Conservation (phyloP, 495 filamentous ascomycete genomes). For the Thermothielavioides terrestris region DNA sequence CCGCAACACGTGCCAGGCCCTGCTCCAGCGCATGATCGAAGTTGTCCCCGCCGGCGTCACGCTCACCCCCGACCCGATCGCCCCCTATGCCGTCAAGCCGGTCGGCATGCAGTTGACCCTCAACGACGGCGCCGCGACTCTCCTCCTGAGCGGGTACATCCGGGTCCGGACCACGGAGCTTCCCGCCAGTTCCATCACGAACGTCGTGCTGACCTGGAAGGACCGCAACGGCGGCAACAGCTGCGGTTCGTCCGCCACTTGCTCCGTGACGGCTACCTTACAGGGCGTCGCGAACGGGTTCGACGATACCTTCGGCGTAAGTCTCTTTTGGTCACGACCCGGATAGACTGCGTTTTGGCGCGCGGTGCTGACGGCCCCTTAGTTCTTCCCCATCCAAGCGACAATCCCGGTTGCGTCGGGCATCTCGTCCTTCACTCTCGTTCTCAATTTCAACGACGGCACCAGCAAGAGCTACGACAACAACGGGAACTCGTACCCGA, state of each 20-base stretch:
- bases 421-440: constrained; percentile 41
- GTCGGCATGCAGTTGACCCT: constrained; percentile 41
- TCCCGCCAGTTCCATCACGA: constrained; percentile 24
- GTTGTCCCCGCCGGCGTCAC: constrained; percentile 43
- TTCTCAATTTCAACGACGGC: constrained; percentile 34
- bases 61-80: constrained; percentile 44
- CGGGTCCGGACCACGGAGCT: constrained; percentile 35
- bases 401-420: constrained; percentile 31
- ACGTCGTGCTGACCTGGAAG: constrained; percentile 72
- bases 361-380: not conserved
- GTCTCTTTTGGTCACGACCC: constrained; percentile 11
- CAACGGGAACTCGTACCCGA: constrained; percentile 39
- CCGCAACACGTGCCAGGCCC: constrained; percentile 37
- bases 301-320: constrained; percentile 50
- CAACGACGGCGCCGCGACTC: constrained; percentile 26
- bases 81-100: constrained; percentile 53
- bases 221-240: constrained; percentile 93
- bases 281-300: constrained; percentile 46
- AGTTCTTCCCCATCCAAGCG: constrained; percentile 39
- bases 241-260: constrained; percentile 31
- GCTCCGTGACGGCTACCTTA: constrained; percentile 36
- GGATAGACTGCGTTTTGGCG: not conserved
- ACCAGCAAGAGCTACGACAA: constrained; percentile 35
- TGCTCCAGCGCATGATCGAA: constrained; percentile 56
- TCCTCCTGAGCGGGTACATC: constrained; percentile 36